A percentile compares a stretch with the other conserved stretches of the same genome.
These are phyloP conservation scores for Saccharum spontaneum DNA, from an alignment of 176 grass and related monocot genomes.

Conservation along the genomic window DNA sequence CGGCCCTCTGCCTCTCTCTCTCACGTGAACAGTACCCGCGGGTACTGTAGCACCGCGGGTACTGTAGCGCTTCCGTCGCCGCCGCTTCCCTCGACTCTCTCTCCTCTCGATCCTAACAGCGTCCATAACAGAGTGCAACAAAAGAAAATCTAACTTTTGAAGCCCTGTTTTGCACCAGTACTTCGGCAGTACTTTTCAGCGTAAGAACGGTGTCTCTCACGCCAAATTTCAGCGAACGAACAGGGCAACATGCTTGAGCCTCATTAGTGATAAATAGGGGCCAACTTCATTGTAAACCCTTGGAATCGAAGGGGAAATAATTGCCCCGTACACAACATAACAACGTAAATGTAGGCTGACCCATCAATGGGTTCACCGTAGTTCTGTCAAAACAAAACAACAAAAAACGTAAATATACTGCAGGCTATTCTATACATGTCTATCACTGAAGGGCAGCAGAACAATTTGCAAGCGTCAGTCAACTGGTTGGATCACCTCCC, in stretches of 20 bases:
- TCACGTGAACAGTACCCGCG: too few species aligned
- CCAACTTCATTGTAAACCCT: background rate
- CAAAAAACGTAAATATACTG: background rate
- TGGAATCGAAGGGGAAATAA: constrained; percentile 8
- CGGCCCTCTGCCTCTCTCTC: too few species aligned
- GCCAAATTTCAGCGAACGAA: too few species aligned
- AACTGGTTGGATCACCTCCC: constrained; percentile 17
- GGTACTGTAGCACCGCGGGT: too few species aligned
- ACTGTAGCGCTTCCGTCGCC: too few species aligned
- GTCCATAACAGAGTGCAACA: too few species aligned
- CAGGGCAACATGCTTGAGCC: background rate
- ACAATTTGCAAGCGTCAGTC: constrained; percentile 7
- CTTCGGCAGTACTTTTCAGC: too few species aligned
- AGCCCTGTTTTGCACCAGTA: too few species aligned
- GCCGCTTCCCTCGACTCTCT: too few species aligned
- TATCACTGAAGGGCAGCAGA: constrained; percentile 3
- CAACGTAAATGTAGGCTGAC: background rate
- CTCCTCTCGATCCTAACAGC: too few species aligned
- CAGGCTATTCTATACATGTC: constrained; percentile 14
- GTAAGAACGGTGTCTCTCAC: too few species aligned
- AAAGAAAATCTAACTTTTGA: background rate
- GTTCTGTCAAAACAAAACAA: background rate
- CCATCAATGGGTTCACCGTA: background rate
- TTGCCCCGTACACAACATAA: background rate
- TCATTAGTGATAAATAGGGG: background rate